Evolutionary conservation across 371 early-diverging fungal genomes (phyloP).

Genomic region (Mucor ambiguus): DNA sequence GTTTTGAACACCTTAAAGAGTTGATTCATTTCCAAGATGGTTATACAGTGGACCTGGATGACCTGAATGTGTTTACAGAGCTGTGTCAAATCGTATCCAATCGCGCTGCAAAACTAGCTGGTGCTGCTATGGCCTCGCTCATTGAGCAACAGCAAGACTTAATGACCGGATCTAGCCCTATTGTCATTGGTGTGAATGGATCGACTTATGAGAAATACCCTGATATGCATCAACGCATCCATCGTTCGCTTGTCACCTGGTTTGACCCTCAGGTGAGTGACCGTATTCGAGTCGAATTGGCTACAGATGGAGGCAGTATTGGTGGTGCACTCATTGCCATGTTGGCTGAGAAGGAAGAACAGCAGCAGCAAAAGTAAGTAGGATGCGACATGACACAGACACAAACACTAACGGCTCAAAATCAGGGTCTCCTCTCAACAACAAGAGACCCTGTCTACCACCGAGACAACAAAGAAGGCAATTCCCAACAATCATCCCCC

Average conservation of each 20-base stretch:
- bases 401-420: neutral
- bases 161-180: conserved; percentile 23
- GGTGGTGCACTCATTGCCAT: conserved; percentile 53
- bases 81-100: conserved; percentile 81
- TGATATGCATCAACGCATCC: conserved; percentile 42
- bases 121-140: conserved; percentile 56
- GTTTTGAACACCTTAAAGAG: conserved; percentile 21
- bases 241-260: conserved; percentile 33
- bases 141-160: conserved; percentile 57
- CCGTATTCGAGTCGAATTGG: conserved; percentile 41
- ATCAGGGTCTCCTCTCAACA: neutral
- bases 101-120: conserved; percentile 85
- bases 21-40: conserved; percentile 15
- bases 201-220: conserved; percentile 55
- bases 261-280: conserved; percentile 32
- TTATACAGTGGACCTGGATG: conserved; percentile 15
- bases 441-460: conserved; percentile 4
- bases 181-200: conserved; percentile 76
- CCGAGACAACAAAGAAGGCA: conserved; percentile 5
- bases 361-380: conserved; percentile 7
- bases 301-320: conserved; percentile 50
- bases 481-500: conserved; percentile 15
- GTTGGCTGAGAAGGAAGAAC: conserved; percentile 28
- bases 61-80: conserved; percentile 31
- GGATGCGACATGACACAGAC: neutral